Base-by-base conservation (phyloP, 768 basidiomycete species). In the Auriscalpium microsporum region DNA sequence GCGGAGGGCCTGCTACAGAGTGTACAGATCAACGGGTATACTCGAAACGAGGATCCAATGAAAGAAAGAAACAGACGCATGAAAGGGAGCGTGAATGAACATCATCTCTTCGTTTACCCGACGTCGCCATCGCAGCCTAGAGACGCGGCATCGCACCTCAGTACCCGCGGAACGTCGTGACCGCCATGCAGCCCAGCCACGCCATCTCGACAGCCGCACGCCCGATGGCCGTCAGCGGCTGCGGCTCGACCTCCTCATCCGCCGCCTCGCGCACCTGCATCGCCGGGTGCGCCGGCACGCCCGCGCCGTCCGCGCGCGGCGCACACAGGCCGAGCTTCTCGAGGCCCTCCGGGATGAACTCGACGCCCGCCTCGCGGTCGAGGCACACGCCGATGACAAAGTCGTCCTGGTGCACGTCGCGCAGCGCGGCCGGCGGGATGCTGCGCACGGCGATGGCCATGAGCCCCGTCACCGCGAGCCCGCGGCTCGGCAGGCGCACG, bases 261-360 rank as follows among this genome's bases (percentile, higher is more conserved):
- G 78, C 78, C 9, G 72, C 68, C 36, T 72, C 71, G 46, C 72
- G 72, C 3, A 68, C 68, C 34, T 68, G 69, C 58, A 56, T 48
- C 13, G 42, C 53, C 40, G 63, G 56, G 44, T 50, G 51, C 1
- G 50, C 46, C 2, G 52, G 46, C 17, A 50, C 46, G 5, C 46
- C 42, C 4, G 52, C 45, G 0, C 61, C 61, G 34, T 56, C 57
- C 33, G 55, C 53, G 46, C 61, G 62, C 35, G 61, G 62, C 37
- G 60, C 63, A 50, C 84, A 84, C 58, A 94, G 71, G 0, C 89
- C 90, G 54, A 94, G 75, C 66, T 83, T 80, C 60, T 82, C 77
- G 53, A 94, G 75, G 0, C 89, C 91, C 49, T 94, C 84, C 0
- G 86, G 79, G n/a, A 83, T 68, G 58, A 94, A 90, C 67, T 90